A percentile compares a stretch with the other conserved stretches of the same genome.
These are phyloP conservation scores for Penicillium hesseltinei DNA, from an alignment of 2,329 filamentous ascomycete species.

Conservation along the genomic window DNA sequence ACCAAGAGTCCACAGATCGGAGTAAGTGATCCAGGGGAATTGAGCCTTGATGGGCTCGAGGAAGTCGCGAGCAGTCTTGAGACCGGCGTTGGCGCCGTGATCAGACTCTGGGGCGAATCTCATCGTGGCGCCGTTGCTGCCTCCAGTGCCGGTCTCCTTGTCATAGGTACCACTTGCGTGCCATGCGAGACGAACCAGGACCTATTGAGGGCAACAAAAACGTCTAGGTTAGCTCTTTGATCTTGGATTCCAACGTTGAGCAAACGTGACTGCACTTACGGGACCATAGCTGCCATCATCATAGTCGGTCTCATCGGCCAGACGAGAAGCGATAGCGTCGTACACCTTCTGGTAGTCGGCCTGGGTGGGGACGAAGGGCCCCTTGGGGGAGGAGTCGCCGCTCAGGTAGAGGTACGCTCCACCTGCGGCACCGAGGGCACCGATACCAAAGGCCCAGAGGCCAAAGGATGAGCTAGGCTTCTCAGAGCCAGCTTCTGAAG, in stretches of 20 bases:
- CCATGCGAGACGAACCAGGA: conserved; percentile 88
- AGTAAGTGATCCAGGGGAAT: conserved; percentile 95
- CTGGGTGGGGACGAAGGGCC: conserved; percentile 69
- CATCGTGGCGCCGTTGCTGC: conserved; percentile 97
- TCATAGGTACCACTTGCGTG: conserved; percentile 93
- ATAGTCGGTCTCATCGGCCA: conserved; percentile 91
- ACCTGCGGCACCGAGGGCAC: conserved; percentile 57
- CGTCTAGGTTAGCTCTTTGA: not conserved
- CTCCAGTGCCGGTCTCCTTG: conserved; percentile 80
- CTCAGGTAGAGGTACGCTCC: conserved; percentile 65
- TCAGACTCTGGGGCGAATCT: conserved; percentile 83
- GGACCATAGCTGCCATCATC: conserved; percentile 96
- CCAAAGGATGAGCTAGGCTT: conserved; percentile 51
- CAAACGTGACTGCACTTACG: conserved; percentile 41
- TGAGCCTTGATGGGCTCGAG: conserved; percentile 85
- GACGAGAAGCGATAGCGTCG: conserved; percentile 72
- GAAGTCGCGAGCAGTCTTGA: conserved; percentile 84
- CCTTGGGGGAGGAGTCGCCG: conserved; percentile 47
- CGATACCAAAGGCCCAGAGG: conserved; percentile 59
- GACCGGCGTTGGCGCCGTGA: conserved; percentile 91
- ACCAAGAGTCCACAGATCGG: conserved; percentile 91
- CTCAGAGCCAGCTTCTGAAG: conserved; percentile 61
- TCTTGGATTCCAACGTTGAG: not conserved
- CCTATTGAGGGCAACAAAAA: conserved; percentile 28
- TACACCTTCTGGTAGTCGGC: conserved; percentile 96